Evolutionary conservation across 177 flowering plant genomes (phyloP).

Genomic region (Vitis hybrid): DNA sequence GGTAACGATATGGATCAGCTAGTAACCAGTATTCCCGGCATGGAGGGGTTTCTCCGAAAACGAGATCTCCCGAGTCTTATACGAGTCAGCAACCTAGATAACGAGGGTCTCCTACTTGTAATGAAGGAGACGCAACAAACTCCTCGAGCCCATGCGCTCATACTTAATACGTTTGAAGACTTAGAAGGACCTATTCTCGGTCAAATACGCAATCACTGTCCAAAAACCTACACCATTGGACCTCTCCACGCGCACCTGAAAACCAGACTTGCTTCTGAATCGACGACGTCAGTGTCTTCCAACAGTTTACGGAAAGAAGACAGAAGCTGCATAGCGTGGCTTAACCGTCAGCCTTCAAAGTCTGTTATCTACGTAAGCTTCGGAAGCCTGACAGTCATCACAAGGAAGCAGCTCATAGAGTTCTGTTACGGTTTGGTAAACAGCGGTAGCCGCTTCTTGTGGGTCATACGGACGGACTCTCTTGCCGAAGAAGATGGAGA

Average conservation of each 20-base stretch:
- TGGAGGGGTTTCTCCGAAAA: constrained; percentile 37
- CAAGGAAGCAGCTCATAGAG: constrained; percentile 15
- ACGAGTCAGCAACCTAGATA: constrained; percentile 16
- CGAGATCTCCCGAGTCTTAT: constrained; percentile 49
- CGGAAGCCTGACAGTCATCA: constrained; percentile 17
- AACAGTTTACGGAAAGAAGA: constrained; percentile 22
- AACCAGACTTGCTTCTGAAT: background rate
- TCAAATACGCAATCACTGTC: constrained; percentile 31
- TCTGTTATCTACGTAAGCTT: constrained; percentile 41
- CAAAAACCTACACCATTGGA: constrained; percentile 45
- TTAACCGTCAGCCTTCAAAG: constrained; percentile 18
- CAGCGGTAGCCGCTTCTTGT: constrained; percentile 24
- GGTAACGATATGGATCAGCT: constrained; percentile 39
- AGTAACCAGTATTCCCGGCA: constrained; percentile 34
- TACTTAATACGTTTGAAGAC: constrained; percentile 63
- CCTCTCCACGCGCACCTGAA: constrained; percentile 46
- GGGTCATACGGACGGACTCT: constrained; percentile 26
- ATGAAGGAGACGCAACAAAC: constrained; percentile 17
- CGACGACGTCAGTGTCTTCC: constrained; percentile 2
- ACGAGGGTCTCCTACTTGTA: constrained; percentile 11
- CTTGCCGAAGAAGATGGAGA: no score
- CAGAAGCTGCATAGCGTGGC: constrained; percentile 31
- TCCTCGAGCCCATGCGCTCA: constrained; percentile 24
- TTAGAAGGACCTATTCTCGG: constrained; percentile 42
- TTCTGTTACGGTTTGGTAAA: constrained; percentile 28